Evolutionary conservation across 257 asterid species (phyloP).

Genomic region (Sherardia arvensis): DNA sequence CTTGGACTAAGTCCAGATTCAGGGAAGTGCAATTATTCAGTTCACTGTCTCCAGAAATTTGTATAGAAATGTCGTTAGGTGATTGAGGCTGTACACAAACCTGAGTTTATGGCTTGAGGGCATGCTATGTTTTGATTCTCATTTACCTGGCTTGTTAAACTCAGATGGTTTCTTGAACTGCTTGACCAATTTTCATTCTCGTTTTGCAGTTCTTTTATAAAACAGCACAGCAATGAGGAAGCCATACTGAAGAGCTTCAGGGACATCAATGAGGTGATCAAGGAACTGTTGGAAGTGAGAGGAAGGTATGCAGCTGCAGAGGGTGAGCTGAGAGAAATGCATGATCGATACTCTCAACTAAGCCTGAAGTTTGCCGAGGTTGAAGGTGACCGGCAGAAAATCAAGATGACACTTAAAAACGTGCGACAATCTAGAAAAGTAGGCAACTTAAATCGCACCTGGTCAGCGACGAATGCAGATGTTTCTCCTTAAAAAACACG

Average conservation of each 20-base stretch:
- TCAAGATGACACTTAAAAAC: slow-evolving; percentile 72
- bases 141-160: not conserved
- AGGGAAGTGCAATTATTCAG: not conserved
- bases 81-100: not conserved
- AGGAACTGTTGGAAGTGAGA: slow-evolving; percentile 71
- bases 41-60: not conserved
- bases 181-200: slow-evolving; percentile 10
- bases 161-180: not conserved
- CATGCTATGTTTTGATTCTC: not conserved
- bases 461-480: slow-evolving; percentile 33
- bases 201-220: slow-evolving; percentile 65
- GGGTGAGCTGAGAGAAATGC: slow-evolving; percentile 85
- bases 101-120: not conserved
- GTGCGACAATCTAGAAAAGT: slow-evolving; percentile 47
- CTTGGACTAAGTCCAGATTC: not conserved
- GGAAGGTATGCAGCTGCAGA: slow-evolving; percentile 58
- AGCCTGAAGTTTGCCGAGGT: slow-evolving; percentile 97
- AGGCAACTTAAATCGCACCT: slow-evolving; percentile 25
- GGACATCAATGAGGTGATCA: slow-evolving; percentile 79
- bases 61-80: not conserved
- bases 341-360: slow-evolving; percentile 68
- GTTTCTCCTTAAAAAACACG: slow-evolving; percentile 30
- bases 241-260: slow-evolving; percentile 75
- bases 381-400: slow-evolving; percentile 92
- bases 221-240: slow-evolving; percentile 75